Percentiles rank a stretch among this genome's conserved stretches.
Evolutionary conservation across 1,284 basidiomycete species (phyloP).

Genomic region (Apiotrichum siamense): DNA sequence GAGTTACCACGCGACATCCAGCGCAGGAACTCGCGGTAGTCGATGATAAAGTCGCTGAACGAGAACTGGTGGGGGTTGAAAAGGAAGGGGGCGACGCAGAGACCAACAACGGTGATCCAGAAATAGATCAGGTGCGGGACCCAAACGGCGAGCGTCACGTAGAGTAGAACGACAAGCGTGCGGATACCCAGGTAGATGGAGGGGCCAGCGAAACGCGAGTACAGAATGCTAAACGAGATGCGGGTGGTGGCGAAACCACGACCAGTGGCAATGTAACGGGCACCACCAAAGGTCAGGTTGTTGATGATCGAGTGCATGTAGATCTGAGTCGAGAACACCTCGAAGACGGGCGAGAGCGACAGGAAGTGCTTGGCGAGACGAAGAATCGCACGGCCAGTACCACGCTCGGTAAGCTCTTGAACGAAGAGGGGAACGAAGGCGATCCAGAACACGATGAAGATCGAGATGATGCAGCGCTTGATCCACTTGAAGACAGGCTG

Average conservation of each 20-base stretch:
- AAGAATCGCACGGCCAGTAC: conserved; percentile 77
- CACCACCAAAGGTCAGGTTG: conserved; percentile 91
- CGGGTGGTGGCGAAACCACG: conserved; percentile 93
- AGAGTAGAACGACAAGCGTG: conserved; percentile 80
- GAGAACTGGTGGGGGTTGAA: conserved; percentile 98
- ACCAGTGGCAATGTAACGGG: conserved; percentile 96
- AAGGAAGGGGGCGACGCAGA: conserved; percentile 86
- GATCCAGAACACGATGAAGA: conserved; percentile 95
- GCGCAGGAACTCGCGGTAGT: conserved; percentile 90
- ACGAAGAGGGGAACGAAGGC: conserved; percentile 87
- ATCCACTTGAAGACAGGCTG: conserved; percentile 88
- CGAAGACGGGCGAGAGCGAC: conserved; percentile 89
- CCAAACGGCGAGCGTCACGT: conserved; percentile 82
- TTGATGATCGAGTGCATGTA: conserved; percentile 91
- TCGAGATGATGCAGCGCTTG: conserved; percentile 86
- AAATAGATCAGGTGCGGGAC: conserved; percentile 90
- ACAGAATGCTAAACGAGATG: conserved; percentile 85
- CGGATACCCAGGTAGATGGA: conserved; percentile 94
- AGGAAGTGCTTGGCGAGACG: conserved; percentile 87
- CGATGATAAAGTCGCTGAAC: conserved; percentile 88
- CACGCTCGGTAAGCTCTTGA: conserved; percentile 90
- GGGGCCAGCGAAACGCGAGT: conserved; percentile 92
- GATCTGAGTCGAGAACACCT: conserved; percentile 93
- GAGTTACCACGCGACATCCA: conserved; percentile 98
- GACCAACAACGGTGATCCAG: conserved; percentile 81